phyloP scores from a whole-genome alignment of 306 rosid species.

The Vigna trinervia region DNA sequence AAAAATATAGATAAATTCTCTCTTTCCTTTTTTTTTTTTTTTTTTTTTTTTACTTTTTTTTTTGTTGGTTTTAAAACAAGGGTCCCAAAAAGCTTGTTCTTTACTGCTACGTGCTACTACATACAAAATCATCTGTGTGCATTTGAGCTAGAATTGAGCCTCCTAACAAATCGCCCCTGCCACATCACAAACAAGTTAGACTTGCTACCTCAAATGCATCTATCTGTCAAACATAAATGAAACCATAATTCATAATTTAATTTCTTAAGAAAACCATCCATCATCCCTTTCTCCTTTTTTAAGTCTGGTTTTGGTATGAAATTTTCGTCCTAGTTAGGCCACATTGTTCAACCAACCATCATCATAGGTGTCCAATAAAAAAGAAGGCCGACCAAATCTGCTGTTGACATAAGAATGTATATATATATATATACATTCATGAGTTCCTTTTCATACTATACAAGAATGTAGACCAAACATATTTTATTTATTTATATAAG shows the following conservation, averaged over 20 bases:
- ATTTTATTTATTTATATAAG: background rate
- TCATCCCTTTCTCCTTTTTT: background rate
- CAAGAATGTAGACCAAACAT: background rate
- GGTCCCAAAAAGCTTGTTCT: constrained; percentile 20
- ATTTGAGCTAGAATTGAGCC: constrained; percentile 63
- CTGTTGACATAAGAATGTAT: background rate
- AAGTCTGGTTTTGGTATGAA: background rate
- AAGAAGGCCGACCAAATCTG: background rate
- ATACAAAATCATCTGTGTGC: constrained; percentile 44
- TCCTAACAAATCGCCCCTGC: constrained; percentile 92
- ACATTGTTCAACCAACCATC: background rate
- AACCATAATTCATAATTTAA: constrained; percentile 24
- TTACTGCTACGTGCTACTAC: constrained; percentile 23
- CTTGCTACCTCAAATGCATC: constrained; percentile 22
- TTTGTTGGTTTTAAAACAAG: background rate
- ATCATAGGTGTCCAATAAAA: background rate
- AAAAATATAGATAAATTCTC: constrained; percentile 20
- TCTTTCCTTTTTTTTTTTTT: background rate
- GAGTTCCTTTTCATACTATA: too few species aligned
- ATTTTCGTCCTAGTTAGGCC: background rate
- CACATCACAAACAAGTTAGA: constrained; percentile 44
- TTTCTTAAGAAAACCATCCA: background rate
- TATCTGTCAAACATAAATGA: constrained; percentile 27
- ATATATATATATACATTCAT: too few species aligned
- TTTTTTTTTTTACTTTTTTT: too few species aligned